These are phyloP conservation scores for Pichia sorboxylosa DNA, from an alignment of 1,139 yeast species.

Conservation along the genomic window DNA sequence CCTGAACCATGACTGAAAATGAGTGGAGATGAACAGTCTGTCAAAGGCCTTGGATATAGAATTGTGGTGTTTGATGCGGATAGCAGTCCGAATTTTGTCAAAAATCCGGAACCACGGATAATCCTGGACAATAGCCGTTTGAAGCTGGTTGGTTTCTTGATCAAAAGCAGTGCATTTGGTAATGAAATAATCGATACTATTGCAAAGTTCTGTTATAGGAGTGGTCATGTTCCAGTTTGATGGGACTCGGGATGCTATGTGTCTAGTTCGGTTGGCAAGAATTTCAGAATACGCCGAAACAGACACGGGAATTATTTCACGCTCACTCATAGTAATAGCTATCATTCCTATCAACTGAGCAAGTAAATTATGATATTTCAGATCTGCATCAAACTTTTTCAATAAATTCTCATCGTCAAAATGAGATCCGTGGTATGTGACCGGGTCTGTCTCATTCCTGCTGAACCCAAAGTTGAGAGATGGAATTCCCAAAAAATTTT, in stretches of 20 bases:
- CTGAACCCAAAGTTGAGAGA: constrained; percentile 32
- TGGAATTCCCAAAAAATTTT: constrained; percentile 40
- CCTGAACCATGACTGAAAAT: constrained; percentile 29
- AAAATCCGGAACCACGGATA: constrained; percentile 60
- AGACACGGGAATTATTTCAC: constrained; percentile 32
- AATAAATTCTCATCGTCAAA: constrained; percentile 52
- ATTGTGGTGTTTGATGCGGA: constrained; percentile 45
- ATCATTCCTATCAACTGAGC: constrained; percentile 51
- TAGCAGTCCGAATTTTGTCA: constrained; percentile 46
- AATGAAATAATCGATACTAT: too few species aligned
- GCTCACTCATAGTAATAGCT: constrained; percentile 41
- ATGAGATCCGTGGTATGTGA: constrained; percentile 47
- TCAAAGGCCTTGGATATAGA: constrained; percentile 43
- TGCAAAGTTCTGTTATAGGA: too few species aligned
- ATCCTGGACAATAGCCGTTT: constrained; percentile 40
- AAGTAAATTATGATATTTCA: constrained; percentile 40
- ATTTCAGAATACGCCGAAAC: too few species aligned
- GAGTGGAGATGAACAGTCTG: constrained; percentile 22
- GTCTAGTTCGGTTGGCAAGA: too few species aligned
- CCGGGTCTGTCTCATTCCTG: constrained; percentile 27
- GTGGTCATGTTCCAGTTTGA: too few species aligned
- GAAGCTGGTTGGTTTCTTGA: constrained; percentile 25
- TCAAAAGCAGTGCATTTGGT: constrained; percentile 16
- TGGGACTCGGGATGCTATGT: too few species aligned
- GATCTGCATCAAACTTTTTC: constrained; percentile 42